phyloP scores from a whole-genome alignment of 345 rosid species.

The Citropsis articulata region DNA sequence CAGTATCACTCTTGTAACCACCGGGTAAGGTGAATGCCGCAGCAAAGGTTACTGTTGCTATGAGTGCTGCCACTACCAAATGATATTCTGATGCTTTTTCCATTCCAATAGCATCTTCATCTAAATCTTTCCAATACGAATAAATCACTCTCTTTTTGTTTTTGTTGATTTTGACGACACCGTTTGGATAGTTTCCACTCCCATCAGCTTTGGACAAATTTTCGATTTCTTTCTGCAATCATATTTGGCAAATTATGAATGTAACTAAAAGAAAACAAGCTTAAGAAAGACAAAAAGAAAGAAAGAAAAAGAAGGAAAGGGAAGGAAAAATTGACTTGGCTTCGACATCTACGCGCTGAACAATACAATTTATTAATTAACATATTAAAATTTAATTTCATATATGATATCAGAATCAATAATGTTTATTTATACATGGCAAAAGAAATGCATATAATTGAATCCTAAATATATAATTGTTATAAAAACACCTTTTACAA shows the following conservation, averaged over 20 bases:
- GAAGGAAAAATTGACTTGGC: no score
- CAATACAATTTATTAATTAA: background rate
- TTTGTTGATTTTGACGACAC: background rate
- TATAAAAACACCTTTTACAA: no score
- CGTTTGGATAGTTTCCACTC: background rate
- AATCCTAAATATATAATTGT: background rate
- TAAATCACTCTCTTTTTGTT: background rate
- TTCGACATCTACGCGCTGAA: no score
- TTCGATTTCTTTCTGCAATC: background rate
- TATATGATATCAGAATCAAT: no score
- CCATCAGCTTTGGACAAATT: background rate
- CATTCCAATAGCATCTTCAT: background rate
- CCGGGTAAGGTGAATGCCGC: background rate
- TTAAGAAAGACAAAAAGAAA: rapidly evolving
- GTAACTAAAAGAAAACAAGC: no score
- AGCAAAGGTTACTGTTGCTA: background rate
- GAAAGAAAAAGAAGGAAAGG: no score
- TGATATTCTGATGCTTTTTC: rapidly evolving
- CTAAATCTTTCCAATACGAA: background rate
- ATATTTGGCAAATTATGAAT: no score
- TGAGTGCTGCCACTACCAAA: background rate
- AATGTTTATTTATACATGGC: no score
- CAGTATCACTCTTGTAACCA: background rate
- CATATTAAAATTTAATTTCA: background rate
- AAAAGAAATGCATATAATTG: no score